Conservation (phyloP, 345 rosid genomes). For the Linum lewisii region DNA sequence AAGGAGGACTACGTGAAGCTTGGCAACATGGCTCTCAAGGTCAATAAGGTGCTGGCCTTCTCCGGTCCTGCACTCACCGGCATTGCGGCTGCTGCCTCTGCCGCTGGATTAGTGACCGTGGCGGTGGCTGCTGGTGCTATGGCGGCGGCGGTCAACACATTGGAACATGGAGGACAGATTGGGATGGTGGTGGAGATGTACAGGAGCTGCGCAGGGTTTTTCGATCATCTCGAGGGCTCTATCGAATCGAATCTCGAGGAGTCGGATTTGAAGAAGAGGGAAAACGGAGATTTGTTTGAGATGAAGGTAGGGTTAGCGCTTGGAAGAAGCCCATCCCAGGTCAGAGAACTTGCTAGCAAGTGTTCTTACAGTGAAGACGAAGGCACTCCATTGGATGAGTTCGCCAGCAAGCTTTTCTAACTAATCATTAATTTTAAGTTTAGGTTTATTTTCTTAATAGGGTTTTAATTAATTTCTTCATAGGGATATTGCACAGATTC, state of each 20-base stretch:
- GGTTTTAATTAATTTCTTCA: too few species aligned
- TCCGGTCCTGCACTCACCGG: conserved; percentile 33
- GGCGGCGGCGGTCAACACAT: conserved; percentile 22
- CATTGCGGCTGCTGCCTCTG: conserved; percentile 30
- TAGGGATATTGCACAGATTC: too few species aligned
- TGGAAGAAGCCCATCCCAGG: conserved; percentile 45
- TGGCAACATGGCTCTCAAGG: conserved; percentile 32
- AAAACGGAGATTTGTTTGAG: conserved; percentile 32
- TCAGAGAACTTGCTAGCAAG: conserved; percentile 25
- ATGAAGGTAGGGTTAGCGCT: conserved; percentile 31
- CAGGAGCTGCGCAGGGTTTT: conserved; percentile 37
- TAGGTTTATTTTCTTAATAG: too few species aligned
- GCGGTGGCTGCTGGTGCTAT: conserved; percentile 31
- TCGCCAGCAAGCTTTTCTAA: not conserved
- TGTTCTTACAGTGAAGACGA: not conserved
- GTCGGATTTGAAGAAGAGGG: conserved; percentile 19
- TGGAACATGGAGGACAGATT: conserved; percentile 42
- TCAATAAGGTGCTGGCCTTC: conserved; percentile 37
- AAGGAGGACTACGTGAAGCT: conserved; percentile 33
- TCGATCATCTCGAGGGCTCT: conserved; percentile 23
- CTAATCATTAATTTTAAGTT: too few species aligned
- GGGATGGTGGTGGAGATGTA: conserved; percentile 58
- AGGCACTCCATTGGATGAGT: not conserved
- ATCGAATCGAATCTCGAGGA: conserved; percentile 20
- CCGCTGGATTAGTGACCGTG: not conserved